phyloP scores from a whole-genome alignment of 2,329 filamentous ascomycete genomes.

The Calonectria naviculata region DNA sequence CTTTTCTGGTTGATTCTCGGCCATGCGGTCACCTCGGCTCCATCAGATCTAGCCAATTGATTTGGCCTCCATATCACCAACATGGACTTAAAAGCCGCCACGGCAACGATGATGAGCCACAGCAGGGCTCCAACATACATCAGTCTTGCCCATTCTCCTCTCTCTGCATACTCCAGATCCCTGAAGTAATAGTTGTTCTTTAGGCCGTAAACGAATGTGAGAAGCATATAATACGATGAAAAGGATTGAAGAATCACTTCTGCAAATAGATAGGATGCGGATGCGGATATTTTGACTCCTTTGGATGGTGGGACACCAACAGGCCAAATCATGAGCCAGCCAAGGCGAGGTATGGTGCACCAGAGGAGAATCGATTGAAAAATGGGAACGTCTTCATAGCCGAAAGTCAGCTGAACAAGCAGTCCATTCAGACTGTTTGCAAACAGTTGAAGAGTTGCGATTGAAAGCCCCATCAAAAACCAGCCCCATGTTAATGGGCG shows the following conservation, averaged over 20 bases:
- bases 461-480: slow-evolving; percentile 4
- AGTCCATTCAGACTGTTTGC: not conserved
- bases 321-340: slow-evolving; percentile 9
- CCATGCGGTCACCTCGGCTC: not conserved
- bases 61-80: not conserved
- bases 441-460: not conserved
- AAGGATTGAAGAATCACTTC: slow-evolving; percentile 11
- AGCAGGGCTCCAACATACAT: slow-evolving; percentile 22
- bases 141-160: not conserved
- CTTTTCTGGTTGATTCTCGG: not conserved
- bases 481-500: not conserved
- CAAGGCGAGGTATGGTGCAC: slow-evolving; percentile 20
- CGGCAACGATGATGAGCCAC: slow-evolving; percentile 1
- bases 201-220: not conserved
- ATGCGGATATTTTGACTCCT: not conserved
- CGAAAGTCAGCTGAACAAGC: not conserved
- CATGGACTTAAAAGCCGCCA: not conserved
- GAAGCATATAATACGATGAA: slow-evolving; percentile 11
- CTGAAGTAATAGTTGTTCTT: slow-evolving; percentile 10
- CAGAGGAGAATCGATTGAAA: slow-evolving; percentile 5
- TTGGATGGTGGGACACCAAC: not conserved
- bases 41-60: not conserved
- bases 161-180: not conserved
- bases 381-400: slow-evolving; percentile 8
- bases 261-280: slow-evolving; percentile 3